Evolutionary conservation across 2,329 filamentous ascomycete species (phyloP).

Genomic region (Microsporum ferrugineum): DNA sequence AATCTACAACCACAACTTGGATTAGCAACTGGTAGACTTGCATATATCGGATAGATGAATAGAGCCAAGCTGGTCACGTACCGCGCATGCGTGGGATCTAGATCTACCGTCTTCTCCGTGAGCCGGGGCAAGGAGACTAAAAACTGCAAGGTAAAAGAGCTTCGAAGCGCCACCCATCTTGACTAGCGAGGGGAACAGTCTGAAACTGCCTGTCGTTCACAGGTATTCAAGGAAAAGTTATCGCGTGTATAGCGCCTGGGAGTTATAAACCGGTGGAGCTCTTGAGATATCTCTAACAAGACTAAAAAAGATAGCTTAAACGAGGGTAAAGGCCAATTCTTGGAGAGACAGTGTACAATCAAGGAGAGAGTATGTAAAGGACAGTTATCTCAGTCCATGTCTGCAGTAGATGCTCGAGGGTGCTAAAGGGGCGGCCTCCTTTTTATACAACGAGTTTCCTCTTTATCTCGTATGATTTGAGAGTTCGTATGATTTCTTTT

Average conservation of each 20-base stretch:
- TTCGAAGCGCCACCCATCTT: slow-evolving; percentile 44
- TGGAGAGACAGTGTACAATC: background rate
- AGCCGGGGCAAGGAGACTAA: slow-evolving; percentile 44
- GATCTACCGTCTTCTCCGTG: slow-evolving; percentile 29
- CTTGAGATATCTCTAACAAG: background rate
- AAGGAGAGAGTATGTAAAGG: background rate
- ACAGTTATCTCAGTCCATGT: background rate
- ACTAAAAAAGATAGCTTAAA: background rate
- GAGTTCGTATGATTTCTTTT: background rate
- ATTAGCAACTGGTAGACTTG: background rate
- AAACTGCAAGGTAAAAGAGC: slow-evolving; percentile 52
- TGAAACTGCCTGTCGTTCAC: background rate
- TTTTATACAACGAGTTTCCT: background rate
- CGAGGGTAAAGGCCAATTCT: background rate
- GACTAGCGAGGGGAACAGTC: background rate
- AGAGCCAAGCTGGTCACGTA: slow-evolving; percentile 31
- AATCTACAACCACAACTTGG: slow-evolving; percentile 44
- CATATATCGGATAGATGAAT: background rate
- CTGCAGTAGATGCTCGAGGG: background rate
- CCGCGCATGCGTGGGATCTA: slow-evolving; percentile 43
- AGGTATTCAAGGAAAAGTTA: background rate
- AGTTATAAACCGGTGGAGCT: background rate
- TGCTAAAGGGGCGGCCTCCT: background rate
- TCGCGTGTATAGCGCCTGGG: background rate
- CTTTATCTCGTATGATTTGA: background rate